These are phyloP conservation scores for Scheffersomyces stambukii DNA, from an alignment of 1,139 yeast genomes.

Conservation along the genomic window DNA sequence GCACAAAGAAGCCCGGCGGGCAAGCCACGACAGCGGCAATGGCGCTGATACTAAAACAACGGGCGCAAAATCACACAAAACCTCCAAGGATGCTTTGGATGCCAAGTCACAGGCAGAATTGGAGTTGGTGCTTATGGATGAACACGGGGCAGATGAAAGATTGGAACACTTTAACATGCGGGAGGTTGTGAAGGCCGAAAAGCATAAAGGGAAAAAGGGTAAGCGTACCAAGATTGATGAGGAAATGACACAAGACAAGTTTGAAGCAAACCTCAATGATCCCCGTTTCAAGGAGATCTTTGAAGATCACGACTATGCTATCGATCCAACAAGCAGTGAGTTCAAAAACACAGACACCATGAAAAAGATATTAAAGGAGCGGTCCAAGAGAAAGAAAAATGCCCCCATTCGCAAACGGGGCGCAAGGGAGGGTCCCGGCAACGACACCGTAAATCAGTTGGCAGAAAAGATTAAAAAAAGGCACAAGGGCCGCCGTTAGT, in stretches of 20 bases:
- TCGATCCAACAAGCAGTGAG: constrained; percentile 85
- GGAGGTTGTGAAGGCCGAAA: constrained; percentile 70
- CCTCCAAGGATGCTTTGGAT: constrained; percentile 17
- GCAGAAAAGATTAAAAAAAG: constrained; percentile 38
- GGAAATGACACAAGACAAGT: constrained; percentile 53
- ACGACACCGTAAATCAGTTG: constrained; percentile 17
- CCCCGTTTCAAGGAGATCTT: constrained; percentile 85
- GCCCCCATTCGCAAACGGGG: too few species aligned
- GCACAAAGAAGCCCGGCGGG: constrained; percentile 52
- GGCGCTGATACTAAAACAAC: constrained; percentile 20
- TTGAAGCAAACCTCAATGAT: constrained; percentile 68
- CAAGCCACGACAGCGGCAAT: constrained; percentile 34
- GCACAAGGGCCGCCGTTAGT: too few species aligned
- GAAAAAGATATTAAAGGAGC: constrained; percentile 74
- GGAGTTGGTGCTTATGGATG: constrained; percentile 72
- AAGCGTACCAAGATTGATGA: constrained; percentile 36
- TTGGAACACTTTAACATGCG: constrained; percentile 73
- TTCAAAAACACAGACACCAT: constrained; percentile 84
- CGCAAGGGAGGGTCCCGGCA: constrained; percentile 9
- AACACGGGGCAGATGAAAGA: constrained; percentile 51
- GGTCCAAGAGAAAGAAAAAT: constrained; percentile 50
- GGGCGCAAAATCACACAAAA: constrained; percentile 17
- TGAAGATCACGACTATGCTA: constrained; percentile 86
- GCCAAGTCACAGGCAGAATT: constrained; percentile 61
- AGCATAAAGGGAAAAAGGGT: constrained; percentile 50